Evolutionary conservation across 305 asterid species (phyloP).

Genomic region (Lippia alba): DNA sequence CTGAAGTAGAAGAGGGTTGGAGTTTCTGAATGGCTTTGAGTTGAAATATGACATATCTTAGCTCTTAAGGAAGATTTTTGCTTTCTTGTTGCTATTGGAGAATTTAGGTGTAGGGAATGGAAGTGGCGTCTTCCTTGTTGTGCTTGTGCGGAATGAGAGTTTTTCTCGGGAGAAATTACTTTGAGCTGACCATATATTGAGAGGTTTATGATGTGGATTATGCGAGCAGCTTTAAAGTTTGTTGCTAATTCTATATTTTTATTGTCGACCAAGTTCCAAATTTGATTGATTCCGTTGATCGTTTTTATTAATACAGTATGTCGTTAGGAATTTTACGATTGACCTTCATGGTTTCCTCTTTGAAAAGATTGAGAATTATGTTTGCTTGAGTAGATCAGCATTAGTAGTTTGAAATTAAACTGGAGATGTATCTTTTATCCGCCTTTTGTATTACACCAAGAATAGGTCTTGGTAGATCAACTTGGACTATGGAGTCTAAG

Average conservation of each 20-base stretch:
- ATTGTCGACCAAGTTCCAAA: constrained; percentile 21
- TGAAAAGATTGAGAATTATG: background rate
- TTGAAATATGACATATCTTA: no score
- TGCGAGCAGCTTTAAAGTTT: background rate
- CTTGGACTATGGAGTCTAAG: background rate
- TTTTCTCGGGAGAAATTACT: no score
- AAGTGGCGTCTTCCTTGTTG: no score
- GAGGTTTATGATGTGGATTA: background rate
- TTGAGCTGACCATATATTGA: no score
- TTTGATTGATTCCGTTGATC: constrained; percentile 20
- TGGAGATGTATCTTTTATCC: background rate
- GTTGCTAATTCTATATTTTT: constrained; percentile 13
- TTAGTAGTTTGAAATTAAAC: background rate
- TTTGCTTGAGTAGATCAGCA: background rate
- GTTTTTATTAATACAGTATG: background rate
- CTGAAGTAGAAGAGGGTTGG: constrained; percentile 15
- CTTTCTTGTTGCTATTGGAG: background rate
- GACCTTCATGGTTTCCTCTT: constrained; percentile 10
- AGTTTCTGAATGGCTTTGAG: no score
- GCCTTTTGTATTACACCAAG: background rate
- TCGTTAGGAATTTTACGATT: background rate
- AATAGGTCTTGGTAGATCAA: background rate
- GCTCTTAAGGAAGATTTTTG: constrained; percentile 19
- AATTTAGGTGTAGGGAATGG: background rate
- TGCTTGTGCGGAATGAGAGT: no score